Base-by-base conservation (phyloP, 2,329 filamentous ascomycete genomes). In the Paecilomyces sp. region DNA sequence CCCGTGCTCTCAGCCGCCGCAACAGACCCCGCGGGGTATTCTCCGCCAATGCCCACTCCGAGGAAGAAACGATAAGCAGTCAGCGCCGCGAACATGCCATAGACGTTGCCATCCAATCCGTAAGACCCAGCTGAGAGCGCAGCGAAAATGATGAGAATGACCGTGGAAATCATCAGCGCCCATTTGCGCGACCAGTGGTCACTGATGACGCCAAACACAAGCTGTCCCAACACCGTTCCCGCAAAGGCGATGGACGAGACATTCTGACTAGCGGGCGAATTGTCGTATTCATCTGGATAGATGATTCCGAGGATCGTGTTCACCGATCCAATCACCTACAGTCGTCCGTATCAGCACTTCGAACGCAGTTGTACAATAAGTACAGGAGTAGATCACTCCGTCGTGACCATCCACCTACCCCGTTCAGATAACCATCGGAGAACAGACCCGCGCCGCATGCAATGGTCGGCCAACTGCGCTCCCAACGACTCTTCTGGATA, bases 351-450 rank as follows among this genome's bases (percentile, higher is more conserved):
- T 54, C n/a, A 58, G 55, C 30, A 24, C 41, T 47, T n/a, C 7
- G 15, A 28, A 12, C 22, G 24, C 57, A 28, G 25, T 6, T 28
- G 25, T 6, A 6, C 25, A 28, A 28, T 28, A 28, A 28, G 3
- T 28, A 28, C 25, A 28, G 22, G 22, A 22, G 25, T 28, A 28
- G 25, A 28, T 28, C 25, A 28, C 25, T 28, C 25, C 25, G 1
- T 28, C 25, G 25, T 2, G 24, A 36, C 18, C 7, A 36, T 57
- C 33, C 33, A 70, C 77, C 67, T 77, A 91, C 90, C 69, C 90
- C 91, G 76, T 96, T 95, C 71, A 96, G 85, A 74, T 96, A 96
- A 15, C 92, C 92, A 74, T 96, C 92, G 25, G 88, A 92, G 75
- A 96, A 96, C 1, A 96, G 81, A 68, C 92, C 92, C 57, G 92